Evolutionary conservation across 176 grass and related monocot genomes (phyloP), one percentile per base, ranked within the genome.

Genomic region (Carex cristatella): DNA sequence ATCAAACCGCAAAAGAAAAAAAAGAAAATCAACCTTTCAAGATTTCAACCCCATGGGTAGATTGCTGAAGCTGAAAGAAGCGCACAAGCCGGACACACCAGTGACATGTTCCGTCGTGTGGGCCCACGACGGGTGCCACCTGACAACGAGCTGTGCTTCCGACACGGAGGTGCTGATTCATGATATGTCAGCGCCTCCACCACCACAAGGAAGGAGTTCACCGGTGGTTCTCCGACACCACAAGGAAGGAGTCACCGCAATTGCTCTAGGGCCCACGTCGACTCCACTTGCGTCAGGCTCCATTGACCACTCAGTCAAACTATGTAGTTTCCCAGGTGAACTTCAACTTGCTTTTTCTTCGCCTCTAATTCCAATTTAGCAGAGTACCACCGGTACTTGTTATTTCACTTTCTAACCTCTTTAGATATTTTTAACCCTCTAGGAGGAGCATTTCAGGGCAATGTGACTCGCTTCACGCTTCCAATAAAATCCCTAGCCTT

Each of bases 251-350:
- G 93, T 98, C 80, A 98, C 95, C 10, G 86, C 95, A 12, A 86
- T 98, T 75, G 91, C 95, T 63, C 56, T 98, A 61, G 86, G 89
- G 61, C 91, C 95, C 4, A 69, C 68, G 35, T 40, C 88, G 60
- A 57, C 81, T 49, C 51, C 95, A 14, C 86, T 98, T 32, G 92
- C 91, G 6, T 93, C 95, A 28, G 86, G 89, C 16, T 98, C 95
- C 51, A 87, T 98, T 49, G 95, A 98, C 67, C 95, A 94, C 86
- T 93, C 93, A 55, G 88, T 98, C 91, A 98, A 98, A 86, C 89
- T 98, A 83, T 94, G 89, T 64, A 88, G 72, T 55, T 93, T 94
- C 79, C 95, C 95, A 51, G 91, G 95, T 98, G 61, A 71, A 38
- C 1, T 40, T 66, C 37, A 76, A 44, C 44, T 63, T 54, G 6